Evolutionary conservation across 1,284 basidiomycete species (phyloP), one percentile per base, ranked within the genome.

Genomic region (Ganoderma sinense): DNA sequence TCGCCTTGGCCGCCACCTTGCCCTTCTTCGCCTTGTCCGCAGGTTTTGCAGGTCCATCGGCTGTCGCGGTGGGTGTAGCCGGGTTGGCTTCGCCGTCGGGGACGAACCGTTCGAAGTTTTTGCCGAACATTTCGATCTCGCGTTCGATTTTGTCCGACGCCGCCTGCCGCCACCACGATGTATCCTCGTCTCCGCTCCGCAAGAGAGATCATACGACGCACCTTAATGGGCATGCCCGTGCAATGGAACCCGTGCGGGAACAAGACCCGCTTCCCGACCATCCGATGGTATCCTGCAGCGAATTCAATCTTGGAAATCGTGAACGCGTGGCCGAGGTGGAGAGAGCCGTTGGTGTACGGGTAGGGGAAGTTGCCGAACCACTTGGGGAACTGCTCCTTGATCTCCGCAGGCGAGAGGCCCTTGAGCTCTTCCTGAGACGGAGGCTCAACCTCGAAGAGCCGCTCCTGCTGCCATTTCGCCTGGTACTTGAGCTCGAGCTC

Each of bases 221-320:
- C 97, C 88, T 98, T 98, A 87, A 99, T 99, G 61, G 97, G 97
- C 95, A 99, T 95, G 65, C 97, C 97, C 10, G 97, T 99, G 76
- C 94, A 95, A 84, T 99, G 98, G 83, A 98, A 93, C 67, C 95
- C 97, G 79, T 98, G 91, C 62, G 97, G 98, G 84, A 99, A 99
- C 74, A 99, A 84, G 41, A 95, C 96, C 45, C 95, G 89, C 85
- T 98, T 98, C 66, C 98, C 98, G 74, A 96, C 82, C 94, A 99
- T 94, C 65, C 97, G 88, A 83, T 99, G 93, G 82, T 95, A 99
- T 29, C 98, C 98, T 53, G 97, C 93, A 1, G 93, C 92, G 78
- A 99, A 99, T 82, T 99, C 98, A 80, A 99, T 94, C 85, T 99
- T 99, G 71, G 96, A 97, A 82, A 99, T 95, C 55, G 97, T 97